Evolutionary conservation across 106 monocot species (phyloP).

Genomic region (Acorus calamus): DNA sequence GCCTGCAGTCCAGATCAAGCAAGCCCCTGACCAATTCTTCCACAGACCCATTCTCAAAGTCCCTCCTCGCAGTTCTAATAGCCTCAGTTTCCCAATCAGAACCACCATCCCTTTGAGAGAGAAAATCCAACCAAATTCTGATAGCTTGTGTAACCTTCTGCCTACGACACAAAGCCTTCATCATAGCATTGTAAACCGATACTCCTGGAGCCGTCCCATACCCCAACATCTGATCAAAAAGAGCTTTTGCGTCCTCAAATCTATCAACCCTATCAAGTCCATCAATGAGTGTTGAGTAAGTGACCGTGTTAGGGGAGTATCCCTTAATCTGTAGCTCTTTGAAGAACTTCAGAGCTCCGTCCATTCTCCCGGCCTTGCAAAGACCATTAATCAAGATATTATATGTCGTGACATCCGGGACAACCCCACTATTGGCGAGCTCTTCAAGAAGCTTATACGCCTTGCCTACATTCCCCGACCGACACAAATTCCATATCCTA

Average conservation of each 20-base stretch:
- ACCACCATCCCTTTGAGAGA: constrained; percentile 14
- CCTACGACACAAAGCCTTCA: constrained; percentile 44
- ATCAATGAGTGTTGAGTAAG: constrained; percentile 52
- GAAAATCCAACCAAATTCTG: constrained; percentile 47
- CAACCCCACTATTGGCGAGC: constrained; percentile 51
- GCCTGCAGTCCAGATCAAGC: constrained; percentile 31
- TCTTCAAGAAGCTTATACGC: constrained; percentile 75
- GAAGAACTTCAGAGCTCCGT: constrained; percentile 50
- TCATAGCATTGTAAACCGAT: constrained; percentile 40
- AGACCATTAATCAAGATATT: constrained; percentile 60
- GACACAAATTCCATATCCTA: constrained; percentile 39
- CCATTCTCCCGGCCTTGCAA: constrained; percentile 43
- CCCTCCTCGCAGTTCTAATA: constrained; percentile 20
- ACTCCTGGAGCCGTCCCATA: constrained; percentile 37
- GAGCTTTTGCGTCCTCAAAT: constrained; percentile 28
- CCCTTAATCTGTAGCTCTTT: constrained; percentile 54
- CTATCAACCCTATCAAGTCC: constrained; percentile 27
- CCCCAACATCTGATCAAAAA: constrained; percentile 46
- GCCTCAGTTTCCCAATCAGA: constrained; percentile 22
- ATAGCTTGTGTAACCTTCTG: constrained; percentile 44
- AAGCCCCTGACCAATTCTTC: constrained; percentile 43
- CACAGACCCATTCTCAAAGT: constrained; percentile 36
- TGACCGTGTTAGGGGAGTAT: constrained; percentile 44
- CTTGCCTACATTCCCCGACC: constrained; percentile 43
- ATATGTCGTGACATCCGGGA: constrained; percentile 69